Evolutionary conservation across 1,284 basidiomycete genomes (phyloP).

Genomic region (Apiotrichum sp.): DNA sequence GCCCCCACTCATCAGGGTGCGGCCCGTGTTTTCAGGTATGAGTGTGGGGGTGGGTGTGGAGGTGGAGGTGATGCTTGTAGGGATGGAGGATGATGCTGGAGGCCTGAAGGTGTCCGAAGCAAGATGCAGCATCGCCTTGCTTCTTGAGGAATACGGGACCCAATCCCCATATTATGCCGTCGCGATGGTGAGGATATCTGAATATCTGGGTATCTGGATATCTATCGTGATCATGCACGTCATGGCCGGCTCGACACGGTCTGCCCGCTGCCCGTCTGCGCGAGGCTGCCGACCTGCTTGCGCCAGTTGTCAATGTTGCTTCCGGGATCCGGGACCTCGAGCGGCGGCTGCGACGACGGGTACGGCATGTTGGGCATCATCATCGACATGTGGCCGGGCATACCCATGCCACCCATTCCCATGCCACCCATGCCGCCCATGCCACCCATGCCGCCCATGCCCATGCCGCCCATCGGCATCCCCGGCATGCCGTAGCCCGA

Average conservation of each 20-base stretch:
- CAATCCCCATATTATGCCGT: too few species aligned
- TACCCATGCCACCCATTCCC: constrained; percentile 2
- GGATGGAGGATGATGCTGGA: too few species aligned
- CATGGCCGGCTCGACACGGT: constrained; percentile 2
- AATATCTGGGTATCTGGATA: too few species aligned
- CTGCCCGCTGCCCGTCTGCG: constrained; percentile 8
- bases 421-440: not conserved
- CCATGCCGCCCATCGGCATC: constrained; percentile 7
- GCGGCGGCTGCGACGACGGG: not conserved
- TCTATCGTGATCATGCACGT: too few species aligned
- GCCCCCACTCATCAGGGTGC: too few species aligned
- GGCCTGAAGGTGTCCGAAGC: too few species aligned
- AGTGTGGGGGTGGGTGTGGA: too few species aligned
- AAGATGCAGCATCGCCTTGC: too few species aligned
- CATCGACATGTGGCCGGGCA: constrained; percentile 6
- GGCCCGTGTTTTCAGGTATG: too few species aligned
- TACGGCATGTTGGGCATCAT: constrained; percentile 2
- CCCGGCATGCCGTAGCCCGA: constrained; percentile 6
- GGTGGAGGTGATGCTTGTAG: too few species aligned
- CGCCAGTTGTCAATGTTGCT: constrained; percentile 22
- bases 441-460: constrained; percentile 5
- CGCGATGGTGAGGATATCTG: too few species aligned
- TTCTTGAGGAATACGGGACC: too few species aligned
- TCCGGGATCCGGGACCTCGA: constrained; percentile 13
- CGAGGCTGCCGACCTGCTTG: constrained; percentile 10